Percentiles rank a stretch among this genome's conserved stretches.
Conservation (phyloP, 768 basidiomycete species). For the Xerocomellus intermedius region DNA sequence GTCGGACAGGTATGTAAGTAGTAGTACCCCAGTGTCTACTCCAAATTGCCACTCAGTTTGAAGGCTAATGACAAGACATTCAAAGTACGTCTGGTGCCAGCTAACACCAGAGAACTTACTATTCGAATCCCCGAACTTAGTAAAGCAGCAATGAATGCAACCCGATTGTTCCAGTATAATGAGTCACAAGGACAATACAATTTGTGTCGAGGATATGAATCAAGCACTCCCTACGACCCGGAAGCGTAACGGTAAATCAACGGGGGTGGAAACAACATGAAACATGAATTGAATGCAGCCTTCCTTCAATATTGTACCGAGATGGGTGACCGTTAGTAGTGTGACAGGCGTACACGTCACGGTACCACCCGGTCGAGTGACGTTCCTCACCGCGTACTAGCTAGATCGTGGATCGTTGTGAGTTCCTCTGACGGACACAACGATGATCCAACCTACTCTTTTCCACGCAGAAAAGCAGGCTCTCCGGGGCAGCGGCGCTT, state of each 20-base stretch:
- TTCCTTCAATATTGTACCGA: neutral
- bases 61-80: no score
- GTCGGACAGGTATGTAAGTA: no score
- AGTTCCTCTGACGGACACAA: neutral
- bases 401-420: neutral
- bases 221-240: neutral
- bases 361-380: neutral
- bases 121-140: no score
- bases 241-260: neutral
- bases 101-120: no score
- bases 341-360: neutral
- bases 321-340: neutral
- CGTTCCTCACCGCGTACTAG: neutral
- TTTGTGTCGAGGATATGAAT: neutral
- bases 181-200: neutral
- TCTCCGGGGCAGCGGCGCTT: neutral
- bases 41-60: no score
- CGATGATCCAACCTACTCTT: neutral
- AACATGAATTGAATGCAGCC: neutral
- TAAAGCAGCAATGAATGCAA: no score
- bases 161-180: no score
- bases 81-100: no score
- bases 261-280: neutral
- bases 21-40: no score
- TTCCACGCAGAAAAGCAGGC: slow-evolving; percentile 13